Base-by-base conservation (phyloP, 257 asterid genomes). In the Apocynum venetum region DNA sequence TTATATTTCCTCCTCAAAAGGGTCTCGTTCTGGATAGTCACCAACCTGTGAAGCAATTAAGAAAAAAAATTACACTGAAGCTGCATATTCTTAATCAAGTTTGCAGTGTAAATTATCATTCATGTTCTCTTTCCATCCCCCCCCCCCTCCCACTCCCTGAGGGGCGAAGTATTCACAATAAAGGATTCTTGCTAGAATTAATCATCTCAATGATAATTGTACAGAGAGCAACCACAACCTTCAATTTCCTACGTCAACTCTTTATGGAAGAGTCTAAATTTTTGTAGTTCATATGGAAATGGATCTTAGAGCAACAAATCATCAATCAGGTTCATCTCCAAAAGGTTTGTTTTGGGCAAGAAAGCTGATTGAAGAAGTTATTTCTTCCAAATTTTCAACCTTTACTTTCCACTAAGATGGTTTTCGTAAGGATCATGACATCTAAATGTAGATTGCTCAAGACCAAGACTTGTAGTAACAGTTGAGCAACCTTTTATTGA, bases 21-120 rank as follows among this genome's bases (percentile, higher is more conserved):
- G 98, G 83, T 95, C 97, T 47, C 89, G 88, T 84, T 91, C 98
- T 31, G 98, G 97, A 53, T 89, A 91, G 85, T 90, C 97, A 14
- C 98, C 97, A 64, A 90, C 97, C 98, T 94, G 93, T 76, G 67
- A 79, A 51, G 59, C 49, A 38, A 14, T 15, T 17, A 51, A 40
- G 46, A 41, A 47, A 64, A 72, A 10, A 25, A n/a, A 71, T 25
- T 65, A 63, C 73, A n/a, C 19, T 20, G 10, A 74, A 75, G 72
- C 31, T 43, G 2, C 48, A 51, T 38, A 78, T 52, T 64, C 31
- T 71, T 17, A 48, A 20, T 52, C 38, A 75, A 52, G n/a, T 60
- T 13, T 72, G 9, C 25, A 71, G 9, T 20, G 17, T 13, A 41
- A 52, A 35, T 57, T 70, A 11, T 61, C 2, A 10, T 14, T 43